Conservation (phyloP, 164 flowering plant genomes). For the Kalanchoe fedtschenkoi region DNA sequence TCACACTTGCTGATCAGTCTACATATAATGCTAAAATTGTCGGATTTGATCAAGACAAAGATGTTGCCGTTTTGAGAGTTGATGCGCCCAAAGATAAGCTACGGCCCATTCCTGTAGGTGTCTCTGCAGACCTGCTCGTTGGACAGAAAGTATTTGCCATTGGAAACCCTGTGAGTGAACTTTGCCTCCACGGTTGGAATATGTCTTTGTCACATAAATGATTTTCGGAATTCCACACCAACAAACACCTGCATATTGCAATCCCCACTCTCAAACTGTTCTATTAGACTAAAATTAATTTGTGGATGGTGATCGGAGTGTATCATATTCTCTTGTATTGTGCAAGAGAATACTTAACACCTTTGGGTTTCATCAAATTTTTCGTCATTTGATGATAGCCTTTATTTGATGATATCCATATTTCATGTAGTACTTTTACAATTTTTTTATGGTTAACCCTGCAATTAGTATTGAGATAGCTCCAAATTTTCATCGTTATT, state of each 20-base stretch:
- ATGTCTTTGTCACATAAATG: background rate
- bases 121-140: constrained; percentile 92
- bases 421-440: background rate
- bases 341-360: background rate
- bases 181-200: background rate
- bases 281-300: background rate
- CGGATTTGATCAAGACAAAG: constrained; percentile 97
- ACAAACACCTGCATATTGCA: background rate
- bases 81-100: constrained; percentile 81
- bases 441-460: background rate
- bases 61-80: constrained; percentile 82
- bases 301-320: too few species aligned
- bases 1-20: constrained; percentile 89
- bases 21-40: constrained; percentile 84
- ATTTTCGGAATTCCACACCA: background rate
- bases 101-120: constrained; percentile 81
- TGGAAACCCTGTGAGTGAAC: constrained; percentile 82
- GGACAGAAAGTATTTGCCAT: constrained; percentile 99
- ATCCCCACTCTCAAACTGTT: background rate
- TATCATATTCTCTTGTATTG: background rate
- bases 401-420: background rate
- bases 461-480: background rate
- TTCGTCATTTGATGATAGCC: background rate
- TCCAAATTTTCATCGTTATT: too few species aligned
- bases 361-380: background rate